Percentiles rank a stretch among this genome's conserved stretches.
Evolutionary conservation across 2,329 filamentous ascomycete genomes (phyloP).

Genomic region (Alternaria angustiovoidea): DNA sequence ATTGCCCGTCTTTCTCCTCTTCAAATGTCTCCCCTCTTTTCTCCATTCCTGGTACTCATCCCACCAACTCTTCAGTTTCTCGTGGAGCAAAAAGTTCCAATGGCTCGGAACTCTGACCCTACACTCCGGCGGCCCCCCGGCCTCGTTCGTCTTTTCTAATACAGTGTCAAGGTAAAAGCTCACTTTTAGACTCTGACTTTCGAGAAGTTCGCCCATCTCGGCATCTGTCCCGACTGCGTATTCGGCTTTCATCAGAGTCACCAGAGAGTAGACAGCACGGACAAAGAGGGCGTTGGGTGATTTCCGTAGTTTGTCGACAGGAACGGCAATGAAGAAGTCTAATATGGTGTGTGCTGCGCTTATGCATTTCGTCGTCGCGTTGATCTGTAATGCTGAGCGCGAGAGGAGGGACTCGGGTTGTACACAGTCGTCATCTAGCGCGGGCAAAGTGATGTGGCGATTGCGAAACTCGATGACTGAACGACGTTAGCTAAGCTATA

Average conservation of each 20-base stretch:
- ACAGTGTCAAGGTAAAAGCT: conserved; percentile 41
- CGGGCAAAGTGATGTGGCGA: conserved; percentile 44
- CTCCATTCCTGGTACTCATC: conserved; percentile 42
- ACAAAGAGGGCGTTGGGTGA: conserved; percentile 43
- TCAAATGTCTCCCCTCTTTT: conserved; percentile 35
- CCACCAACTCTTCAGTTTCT: conserved; percentile 45
- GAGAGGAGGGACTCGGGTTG: conserved; percentile 46
- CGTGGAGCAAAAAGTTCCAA: conserved; percentile 42
- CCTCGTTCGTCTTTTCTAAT: conserved; percentile 30
- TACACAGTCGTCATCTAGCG: conserved; percentile 43
- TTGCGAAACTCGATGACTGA: conserved; percentile 45
- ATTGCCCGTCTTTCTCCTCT: conserved; percentile 25
- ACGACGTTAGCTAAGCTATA: not conserved
- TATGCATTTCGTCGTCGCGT: conserved; percentile 48
- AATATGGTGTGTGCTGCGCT: conserved; percentile 43
- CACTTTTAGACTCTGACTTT: conserved; percentile 42
- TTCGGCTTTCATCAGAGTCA: conserved; percentile 46
- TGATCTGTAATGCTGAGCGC: conserved; percentile 45
- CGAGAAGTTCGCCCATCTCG: conserved; percentile 45
- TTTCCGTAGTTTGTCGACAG: conserved; percentile 33
- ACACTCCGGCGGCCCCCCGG: conserved; percentile 43
- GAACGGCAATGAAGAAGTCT: conserved; percentile 38
- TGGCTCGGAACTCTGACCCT: conserved; percentile 41
- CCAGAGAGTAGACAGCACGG: conserved; percentile 42
- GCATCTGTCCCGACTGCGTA: conserved; percentile 46